Evolutionary conservation across 2,329 filamentous ascomycete genomes (phyloP).

Genomic region (Penicillium sumatraense): DNA sequence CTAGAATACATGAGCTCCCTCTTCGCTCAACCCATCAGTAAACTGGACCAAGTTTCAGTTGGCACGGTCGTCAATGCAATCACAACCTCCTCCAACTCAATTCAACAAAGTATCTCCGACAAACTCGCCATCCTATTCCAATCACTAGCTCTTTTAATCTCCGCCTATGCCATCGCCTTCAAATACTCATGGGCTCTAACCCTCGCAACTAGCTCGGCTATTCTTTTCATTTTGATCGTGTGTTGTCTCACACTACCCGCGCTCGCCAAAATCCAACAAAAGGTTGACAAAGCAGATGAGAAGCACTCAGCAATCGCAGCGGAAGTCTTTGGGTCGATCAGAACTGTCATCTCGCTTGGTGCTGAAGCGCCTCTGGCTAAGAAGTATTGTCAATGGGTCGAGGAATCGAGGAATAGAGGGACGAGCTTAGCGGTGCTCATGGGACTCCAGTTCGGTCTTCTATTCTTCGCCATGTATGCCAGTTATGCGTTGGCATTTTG

Average conservation of each 20-base stretch:
- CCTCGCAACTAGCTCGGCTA: conserved; percentile 52
- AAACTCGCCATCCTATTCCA: conserved; percentile 53
- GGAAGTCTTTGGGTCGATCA: conserved; percentile 48
- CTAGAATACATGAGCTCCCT: conserved; percentile 55
- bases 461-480: conserved; percentile 43
- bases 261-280: conserved; percentile 37
- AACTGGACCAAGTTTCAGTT: conserved; percentile 55
- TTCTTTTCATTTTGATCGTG: conserved; percentile 48
- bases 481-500: conserved; percentile 44
- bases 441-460: conserved; percentile 37
- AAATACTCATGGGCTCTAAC: conserved; percentile 58
- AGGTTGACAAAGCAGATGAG: conserved; percentile 43
- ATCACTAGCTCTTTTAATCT: conserved; percentile 45
- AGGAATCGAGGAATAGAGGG: conserved; percentile 40
- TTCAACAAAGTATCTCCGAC: conserved; percentile 61
- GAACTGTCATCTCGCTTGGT: conserved; percentile 51
- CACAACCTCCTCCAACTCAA: conserved; percentile 57
- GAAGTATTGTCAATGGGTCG: conserved; percentile 44
- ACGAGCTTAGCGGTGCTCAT: conserved; percentile 31
- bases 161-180: conserved; percentile 58
- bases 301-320: conserved; percentile 45
- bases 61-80: conserved; percentile 58
- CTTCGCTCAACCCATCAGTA: conserved; percentile 55
- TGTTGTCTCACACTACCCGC: conserved; percentile 39
- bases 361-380: conserved; percentile 42